A percentile compares a stretch with the other conserved stretches of the same genome.
Evolutionary conservation across 805 yeast genomes (phyloP).

Genomic region (Sugiyamaella smithiae): DNA sequence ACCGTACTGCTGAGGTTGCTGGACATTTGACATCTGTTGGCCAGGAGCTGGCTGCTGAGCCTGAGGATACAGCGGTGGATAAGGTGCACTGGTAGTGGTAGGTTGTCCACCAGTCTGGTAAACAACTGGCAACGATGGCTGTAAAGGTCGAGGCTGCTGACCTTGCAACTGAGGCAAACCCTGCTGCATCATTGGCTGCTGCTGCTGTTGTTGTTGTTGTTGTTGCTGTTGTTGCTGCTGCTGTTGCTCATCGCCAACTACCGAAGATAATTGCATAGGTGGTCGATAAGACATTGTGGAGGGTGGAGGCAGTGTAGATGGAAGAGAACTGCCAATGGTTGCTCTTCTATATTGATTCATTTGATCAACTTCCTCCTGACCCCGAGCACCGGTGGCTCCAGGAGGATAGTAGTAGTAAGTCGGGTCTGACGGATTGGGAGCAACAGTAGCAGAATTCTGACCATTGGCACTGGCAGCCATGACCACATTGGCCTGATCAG

Average conservation of each 20-base stretch:
- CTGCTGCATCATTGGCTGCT: conserved; percentile 13
- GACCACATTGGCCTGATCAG: not conserved
- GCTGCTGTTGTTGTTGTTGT: conserved; percentile 17
- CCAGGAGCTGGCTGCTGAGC: conserved; percentile 2
- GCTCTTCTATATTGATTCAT: conserved; percentile 1
- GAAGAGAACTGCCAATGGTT: not conserved
- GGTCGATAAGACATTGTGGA: conserved; percentile 3
- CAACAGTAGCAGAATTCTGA: not conserved
- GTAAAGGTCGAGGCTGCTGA: conserved; percentile 4
- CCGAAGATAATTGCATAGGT: not conserved
- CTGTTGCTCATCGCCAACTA: conserved; percentile 10
- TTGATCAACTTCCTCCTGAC: not conserved
- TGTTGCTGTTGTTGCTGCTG: conserved; percentile 12
- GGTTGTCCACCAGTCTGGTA: conserved; percentile 6
- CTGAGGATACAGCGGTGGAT: conserved; percentile 11
- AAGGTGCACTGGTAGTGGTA: conserved; percentile 1
- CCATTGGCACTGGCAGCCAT: not conserved
- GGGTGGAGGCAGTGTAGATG: conserved; percentile 5
- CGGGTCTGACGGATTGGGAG: conserved; percentile 3
- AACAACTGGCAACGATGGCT: conserved; percentile 10
- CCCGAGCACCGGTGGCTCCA: not conserved
- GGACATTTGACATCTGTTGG: conserved; percentile 9
- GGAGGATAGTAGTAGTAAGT: conserved; percentile 11
- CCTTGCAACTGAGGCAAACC: conserved; percentile 4
- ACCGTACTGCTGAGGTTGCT: conserved; percentile 5